Evolutionary conservation across 2,329 filamentous ascomycete genomes (phyloP).

Genomic region (Pseudogymnoascus sp.): DNA sequence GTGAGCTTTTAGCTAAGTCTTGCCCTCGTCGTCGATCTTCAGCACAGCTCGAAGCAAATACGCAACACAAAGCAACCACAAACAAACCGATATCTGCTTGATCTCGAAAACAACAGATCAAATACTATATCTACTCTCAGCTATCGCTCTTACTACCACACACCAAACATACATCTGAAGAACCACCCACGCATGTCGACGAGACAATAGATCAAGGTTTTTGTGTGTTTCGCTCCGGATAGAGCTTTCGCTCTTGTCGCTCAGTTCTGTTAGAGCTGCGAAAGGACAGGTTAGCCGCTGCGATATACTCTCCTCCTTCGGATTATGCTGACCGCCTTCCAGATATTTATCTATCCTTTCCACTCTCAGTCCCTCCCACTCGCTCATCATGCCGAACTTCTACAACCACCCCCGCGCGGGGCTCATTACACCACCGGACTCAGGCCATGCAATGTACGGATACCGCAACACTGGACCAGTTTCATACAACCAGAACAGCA

Average conservation of each 20-base stretch:
- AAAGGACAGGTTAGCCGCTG: slow-evolving; percentile 15
- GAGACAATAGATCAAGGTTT: slow-evolving; percentile 12
- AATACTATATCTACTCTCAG: neutral
- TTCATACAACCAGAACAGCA: slow-evolving; percentile 8
- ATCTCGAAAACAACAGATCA: neutral
- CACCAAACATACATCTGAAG: slow-evolving; percentile 3
- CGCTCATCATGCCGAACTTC: slow-evolving; percentile 44
- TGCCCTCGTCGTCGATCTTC: slow-evolving; percentile 12
- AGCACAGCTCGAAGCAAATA: slow-evolving; percentile 10
- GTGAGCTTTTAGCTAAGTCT: slow-evolving; percentile 21
- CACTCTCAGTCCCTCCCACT: slow-evolving; percentile 19
- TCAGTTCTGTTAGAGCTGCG: slow-evolving; percentile 17
- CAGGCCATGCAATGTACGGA: slow-evolving; percentile 33
- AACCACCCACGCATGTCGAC: slow-evolving; percentile 15
- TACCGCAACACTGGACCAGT: slow-evolving; percentile 36
- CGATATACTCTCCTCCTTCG: neutral
- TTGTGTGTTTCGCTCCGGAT: slow-evolving; percentile 14
- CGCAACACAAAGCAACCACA: neutral
- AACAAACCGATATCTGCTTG: slow-evolving; percentile 5
- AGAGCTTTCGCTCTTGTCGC: slow-evolving; percentile 20
- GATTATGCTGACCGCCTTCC: neutral
- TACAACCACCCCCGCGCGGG: slow-evolving; percentile 40
- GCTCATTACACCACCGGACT: slow-evolving; percentile 41
- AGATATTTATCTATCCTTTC: slow-evolving; percentile 16
- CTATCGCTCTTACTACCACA: neutral